These are phyloP conservation scores for Cardamine occulta DNA, from an alignment of 345 rosid species.

Conservation along the genomic window DNA sequence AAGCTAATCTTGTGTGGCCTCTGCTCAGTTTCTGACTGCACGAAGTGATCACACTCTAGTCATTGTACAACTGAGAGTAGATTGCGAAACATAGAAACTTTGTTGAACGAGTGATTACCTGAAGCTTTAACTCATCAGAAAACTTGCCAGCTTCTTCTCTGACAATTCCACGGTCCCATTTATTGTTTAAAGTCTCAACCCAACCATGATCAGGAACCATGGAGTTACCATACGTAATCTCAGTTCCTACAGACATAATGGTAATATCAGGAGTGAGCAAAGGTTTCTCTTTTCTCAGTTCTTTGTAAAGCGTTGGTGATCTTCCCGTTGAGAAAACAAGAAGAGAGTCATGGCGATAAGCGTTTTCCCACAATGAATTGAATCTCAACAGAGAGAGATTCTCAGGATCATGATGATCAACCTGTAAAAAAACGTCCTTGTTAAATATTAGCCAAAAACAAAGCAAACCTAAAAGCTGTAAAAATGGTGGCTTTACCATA, in stretches of 20 bases:
- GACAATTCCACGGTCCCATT: conserved; percentile 81
- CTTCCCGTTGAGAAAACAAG: conserved; percentile 96
- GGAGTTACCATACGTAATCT: conserved; percentile 85
- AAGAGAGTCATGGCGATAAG: conserved; percentile 79
- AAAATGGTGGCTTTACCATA: conserved; percentile 54
- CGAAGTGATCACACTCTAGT: conserved; percentile 1
- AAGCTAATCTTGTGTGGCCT: conserved; percentile 93
- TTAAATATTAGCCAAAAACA: too few species aligned
- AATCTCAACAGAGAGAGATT: conserved; percentile 79
- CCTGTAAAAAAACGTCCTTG: conserved; percentile 49
- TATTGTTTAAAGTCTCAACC: conserved; percentile 76
- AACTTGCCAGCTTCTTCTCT: conserved; percentile 78
- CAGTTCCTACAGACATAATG: conserved; percentile 98
- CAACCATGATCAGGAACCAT: conserved; percentile 95
- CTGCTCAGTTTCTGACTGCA: conserved; percentile 91
- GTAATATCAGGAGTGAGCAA: conserved; percentile 93
- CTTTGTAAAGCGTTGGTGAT: conserved; percentile 78
- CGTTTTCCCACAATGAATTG: conserved; percentile 85
- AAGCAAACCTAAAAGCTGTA: too few species aligned
- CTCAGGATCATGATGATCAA: conserved; percentile 93
- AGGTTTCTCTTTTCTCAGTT: conserved; percentile 83
- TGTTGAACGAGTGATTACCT: conserved; percentile 50
- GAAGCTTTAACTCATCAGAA: conserved; percentile 85
- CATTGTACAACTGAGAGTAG: conserved; percentile 10
- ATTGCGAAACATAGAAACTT: not conserved